Evolutionary conservation across 176 grass and related monocot genomes (phyloP).

Genomic region (Ananas comosus): DNA sequence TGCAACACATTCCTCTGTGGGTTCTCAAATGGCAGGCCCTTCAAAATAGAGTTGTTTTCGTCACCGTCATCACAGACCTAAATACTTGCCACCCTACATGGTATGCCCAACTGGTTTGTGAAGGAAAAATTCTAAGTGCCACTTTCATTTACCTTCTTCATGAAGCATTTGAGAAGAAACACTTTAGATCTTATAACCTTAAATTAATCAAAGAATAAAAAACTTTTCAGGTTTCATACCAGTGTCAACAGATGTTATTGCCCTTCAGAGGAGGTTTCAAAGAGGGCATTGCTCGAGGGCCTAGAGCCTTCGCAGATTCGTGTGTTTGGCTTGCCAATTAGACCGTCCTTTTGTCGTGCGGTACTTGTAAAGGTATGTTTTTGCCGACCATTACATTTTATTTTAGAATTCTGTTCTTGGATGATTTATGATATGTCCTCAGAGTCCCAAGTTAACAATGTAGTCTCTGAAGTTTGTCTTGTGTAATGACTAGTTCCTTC

Average conservation of each 20-base stretch:
- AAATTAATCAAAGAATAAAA: slow-evolving; percentile 9
- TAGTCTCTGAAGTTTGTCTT: too few species aligned
- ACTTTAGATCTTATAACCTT: neutral
- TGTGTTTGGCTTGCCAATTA: slow-evolving; percentile 86
- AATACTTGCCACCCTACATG: slow-evolving; percentile 98
- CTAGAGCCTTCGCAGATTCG: slow-evolving; percentile 71
- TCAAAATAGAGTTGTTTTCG: slow-evolving; percentile 75
- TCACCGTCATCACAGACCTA: slow-evolving; percentile 92
- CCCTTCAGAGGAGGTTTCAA: slow-evolving; percentile 89
- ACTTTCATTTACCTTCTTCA: neutral
- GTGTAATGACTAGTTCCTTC: too few species aligned
- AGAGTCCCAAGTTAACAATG: too few species aligned
- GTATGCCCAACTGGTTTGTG: slow-evolving; percentile 9
- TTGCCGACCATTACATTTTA: neutral
- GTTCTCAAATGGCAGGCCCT: slow-evolving; percentile 97
- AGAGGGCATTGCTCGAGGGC: slow-evolving; percentile 70
- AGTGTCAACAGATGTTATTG: slow-evolving; percentile 96
- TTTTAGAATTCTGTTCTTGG: neutral
- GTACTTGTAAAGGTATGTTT: slow-evolving; percentile 76
- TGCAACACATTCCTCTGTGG: slow-evolving; percentile 99
- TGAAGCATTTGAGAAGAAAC: neutral
- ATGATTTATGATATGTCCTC: neutral
- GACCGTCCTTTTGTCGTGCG: slow-evolving; percentile 85
- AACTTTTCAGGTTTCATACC: slow-evolving; percentile 66
- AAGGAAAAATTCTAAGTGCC: too few species aligned